Evolutionary conservation across 1,284 basidiomycete genomes (phyloP).

Genomic region (Austroboletus novae-zelandiae): DNA sequence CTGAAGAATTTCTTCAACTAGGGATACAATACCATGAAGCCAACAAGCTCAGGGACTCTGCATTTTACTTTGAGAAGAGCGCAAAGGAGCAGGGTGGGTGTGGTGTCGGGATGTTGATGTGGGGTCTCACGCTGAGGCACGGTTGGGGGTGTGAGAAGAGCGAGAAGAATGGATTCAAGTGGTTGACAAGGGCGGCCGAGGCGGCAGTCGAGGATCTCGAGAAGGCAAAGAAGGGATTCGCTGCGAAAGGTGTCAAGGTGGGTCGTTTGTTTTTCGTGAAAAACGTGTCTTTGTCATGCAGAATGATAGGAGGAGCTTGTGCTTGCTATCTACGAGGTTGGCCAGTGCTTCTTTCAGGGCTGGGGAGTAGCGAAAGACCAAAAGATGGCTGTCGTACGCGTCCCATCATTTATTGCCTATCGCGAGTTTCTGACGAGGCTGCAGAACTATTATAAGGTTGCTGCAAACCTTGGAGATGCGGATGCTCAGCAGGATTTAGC

Average conservation of each 20-base stretch:
- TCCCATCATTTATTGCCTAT: slow-evolving; percentile 1
- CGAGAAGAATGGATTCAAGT: slow-evolving; percentile 76
- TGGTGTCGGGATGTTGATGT: slow-evolving; percentile 91
- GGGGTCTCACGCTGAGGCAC: slow-evolving; percentile 83
- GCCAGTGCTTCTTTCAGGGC: slow-evolving; percentile 88
- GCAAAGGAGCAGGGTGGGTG: slow-evolving; percentile 78
- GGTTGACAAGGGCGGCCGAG: slow-evolving; percentile 82
- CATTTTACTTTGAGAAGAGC: slow-evolving; percentile 76
- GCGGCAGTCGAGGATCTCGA: slow-evolving; percentile 79
- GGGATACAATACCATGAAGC: slow-evolving; percentile 83
- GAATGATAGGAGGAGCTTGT: slow-evolving; percentile 68
- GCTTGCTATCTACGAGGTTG: slow-evolving; percentile 88
- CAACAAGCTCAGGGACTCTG: slow-evolving; percentile 72
- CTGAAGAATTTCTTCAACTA: slow-evolving; percentile 67
- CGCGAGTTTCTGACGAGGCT: slow-evolving; percentile 1
- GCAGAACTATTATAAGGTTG: slow-evolving; percentile 83
- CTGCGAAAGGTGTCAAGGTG: slow-evolving; percentile 43
- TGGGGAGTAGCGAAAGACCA: slow-evolving; percentile 88
- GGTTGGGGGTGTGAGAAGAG: slow-evolving; percentile 86
- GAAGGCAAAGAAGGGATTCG: slow-evolving; percentile 41
- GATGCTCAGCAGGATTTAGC: slow-evolving; percentile 86
- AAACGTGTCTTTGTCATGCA: neutral
- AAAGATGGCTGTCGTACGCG: slow-evolving; percentile 77
- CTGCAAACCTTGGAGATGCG: slow-evolving; percentile 79
- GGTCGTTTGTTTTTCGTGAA: slow-evolving; percentile 10